Percentiles rank a stretch among this genome's conserved stretches.
Evolutionary conservation across 2,329 filamentous ascomycete genomes (phyloP).

Genomic region (Ophiocordyceps camponoti-rufipedis): DNA sequence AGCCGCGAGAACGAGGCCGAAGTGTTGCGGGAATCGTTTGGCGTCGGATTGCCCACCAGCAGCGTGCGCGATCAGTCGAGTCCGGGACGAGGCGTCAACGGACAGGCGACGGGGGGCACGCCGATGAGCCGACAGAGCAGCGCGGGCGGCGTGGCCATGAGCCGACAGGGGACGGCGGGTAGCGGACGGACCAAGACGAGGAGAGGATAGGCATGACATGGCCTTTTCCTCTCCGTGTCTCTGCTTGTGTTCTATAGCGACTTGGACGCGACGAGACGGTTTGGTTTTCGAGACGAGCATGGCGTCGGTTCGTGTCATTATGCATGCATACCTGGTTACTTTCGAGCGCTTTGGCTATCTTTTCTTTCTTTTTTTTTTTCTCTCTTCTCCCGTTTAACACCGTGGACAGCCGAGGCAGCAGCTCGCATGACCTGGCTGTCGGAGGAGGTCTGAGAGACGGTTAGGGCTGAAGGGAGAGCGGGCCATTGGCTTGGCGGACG

Average conservation of each 20-base stretch:
- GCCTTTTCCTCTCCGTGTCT: background rate
- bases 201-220: slow-evolving; percentile 10
- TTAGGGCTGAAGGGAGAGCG: background rate
- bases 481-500: background rate
- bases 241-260: background rate
- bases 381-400: background rate
- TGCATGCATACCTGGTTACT: background rate
- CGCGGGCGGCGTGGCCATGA: slow-evolving; percentile 36
- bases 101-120: slow-evolving; percentile 15
- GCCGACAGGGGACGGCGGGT: slow-evolving; percentile 30
- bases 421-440: background rate
- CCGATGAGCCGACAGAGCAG: slow-evolving; percentile 40
- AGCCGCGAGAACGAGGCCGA: slow-evolving; percentile 27
- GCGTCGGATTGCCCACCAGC: slow-evolving; percentile 21
- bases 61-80: slow-evolving; percentile 22
- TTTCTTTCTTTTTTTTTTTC: background rate
- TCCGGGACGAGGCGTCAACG: slow-evolving; percentile 8
- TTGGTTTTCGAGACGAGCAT: slow-evolving; percentile 1
- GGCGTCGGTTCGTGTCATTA: slow-evolving; percentile 1
- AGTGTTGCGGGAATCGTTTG: slow-evolving; percentile 28
- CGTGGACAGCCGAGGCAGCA: background rate
- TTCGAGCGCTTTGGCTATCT: background rate
- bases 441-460: background rate
- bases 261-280: background rate
- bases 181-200: slow-evolving; percentile 28